Percentiles rank a stretch among this genome's conserved stretches.
Evolutionary conservation across 345 rosid genomes (phyloP).

Genomic region (Toxicodendron radicans): DNA sequence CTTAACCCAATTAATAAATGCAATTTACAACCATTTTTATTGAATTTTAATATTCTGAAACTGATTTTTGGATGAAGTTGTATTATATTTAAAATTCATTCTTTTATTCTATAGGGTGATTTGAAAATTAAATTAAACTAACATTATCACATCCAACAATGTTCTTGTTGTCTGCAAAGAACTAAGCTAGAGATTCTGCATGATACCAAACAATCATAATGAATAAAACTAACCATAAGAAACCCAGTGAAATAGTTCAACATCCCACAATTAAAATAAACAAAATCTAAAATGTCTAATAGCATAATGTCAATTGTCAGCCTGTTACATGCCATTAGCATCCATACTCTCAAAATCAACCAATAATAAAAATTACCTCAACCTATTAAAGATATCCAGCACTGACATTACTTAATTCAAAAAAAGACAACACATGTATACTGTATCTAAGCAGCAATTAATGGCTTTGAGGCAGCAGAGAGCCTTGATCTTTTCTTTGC

Average conservation of each 20-base stretch:
- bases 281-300: neutral
- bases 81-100: too few species aligned
- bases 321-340: constrained; percentile 1
- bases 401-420: neutral
- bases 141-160: too few species aligned
- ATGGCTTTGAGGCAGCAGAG: constrained; percentile 77
- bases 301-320: neutral
- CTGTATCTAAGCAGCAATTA: constrained; percentile 46
- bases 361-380: constrained; percentile 12
- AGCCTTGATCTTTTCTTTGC: constrained; percentile 89
- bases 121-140: too few species aligned
- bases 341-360: neutral
- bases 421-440: constrained; percentile 6
- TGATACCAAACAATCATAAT: too few species aligned
- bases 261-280: neutral
- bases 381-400: constrained; percentile 2
- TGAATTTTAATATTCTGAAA: too few species aligned
- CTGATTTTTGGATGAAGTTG: too few species aligned
- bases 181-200: too few species aligned
- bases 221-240: neutral
- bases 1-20: too few species aligned
- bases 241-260: neutral
- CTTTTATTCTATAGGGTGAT: too few species aligned
- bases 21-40: too few species aligned
- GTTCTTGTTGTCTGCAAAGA: too few species aligned